These are phyloP conservation scores for Cytospora piceicola DNA, from an alignment of 2,329 filamentous ascomycete genomes.

Conservation along the genomic window DNA sequence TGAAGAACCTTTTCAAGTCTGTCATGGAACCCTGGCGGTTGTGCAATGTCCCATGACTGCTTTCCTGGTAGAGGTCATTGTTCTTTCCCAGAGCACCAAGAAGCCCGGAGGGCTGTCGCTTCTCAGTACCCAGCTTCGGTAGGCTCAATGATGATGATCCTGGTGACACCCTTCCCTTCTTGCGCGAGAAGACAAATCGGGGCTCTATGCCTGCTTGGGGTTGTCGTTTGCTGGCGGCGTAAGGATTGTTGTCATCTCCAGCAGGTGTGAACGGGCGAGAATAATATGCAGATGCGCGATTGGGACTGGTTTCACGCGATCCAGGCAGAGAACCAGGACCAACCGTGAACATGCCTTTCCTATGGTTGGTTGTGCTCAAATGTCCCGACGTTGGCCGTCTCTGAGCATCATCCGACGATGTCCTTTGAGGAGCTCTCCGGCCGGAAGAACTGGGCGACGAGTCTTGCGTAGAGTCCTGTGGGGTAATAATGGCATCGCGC, in stretches of 20 bases:
- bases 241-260: conserved; percentile 82
- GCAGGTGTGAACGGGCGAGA: conserved; percentile 77
- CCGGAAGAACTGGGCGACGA: conserved; percentile 47
- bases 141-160: conserved; percentile 56
- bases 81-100: conserved; percentile 45
- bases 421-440: conserved; percentile 47
- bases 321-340: conserved; percentile 58
- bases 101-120: conserved; percentile 51
- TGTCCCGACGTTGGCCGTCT: conserved; percentile 33
- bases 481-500: conserved; percentile 58
- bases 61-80: conserved; percentile 50
- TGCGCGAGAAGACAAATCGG: conserved; percentile 80
- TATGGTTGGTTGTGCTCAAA: conserved; percentile 43
- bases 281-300: conserved; percentile 62
- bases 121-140: conserved; percentile 53
- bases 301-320: conserved; percentile 68
- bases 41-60: conserved; percentile 51
- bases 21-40: conserved; percentile 81
- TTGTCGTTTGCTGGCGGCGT: conserved; percentile 78
- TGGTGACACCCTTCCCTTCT: conserved; percentile 68
- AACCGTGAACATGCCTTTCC: conserved; percentile 58
- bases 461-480: conserved; percentile 68
- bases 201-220: conserved; percentile 73
- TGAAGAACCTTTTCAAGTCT: conserved; percentile 96
- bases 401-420: conserved; percentile 41